A percentile compares a stretch with the other conserved stretches of the same genome.
These are phyloP conservation scores for Fusarium redolens DNA, from an alignment of 2,329 filamentous ascomycete species.

Conservation along the genomic window DNA sequence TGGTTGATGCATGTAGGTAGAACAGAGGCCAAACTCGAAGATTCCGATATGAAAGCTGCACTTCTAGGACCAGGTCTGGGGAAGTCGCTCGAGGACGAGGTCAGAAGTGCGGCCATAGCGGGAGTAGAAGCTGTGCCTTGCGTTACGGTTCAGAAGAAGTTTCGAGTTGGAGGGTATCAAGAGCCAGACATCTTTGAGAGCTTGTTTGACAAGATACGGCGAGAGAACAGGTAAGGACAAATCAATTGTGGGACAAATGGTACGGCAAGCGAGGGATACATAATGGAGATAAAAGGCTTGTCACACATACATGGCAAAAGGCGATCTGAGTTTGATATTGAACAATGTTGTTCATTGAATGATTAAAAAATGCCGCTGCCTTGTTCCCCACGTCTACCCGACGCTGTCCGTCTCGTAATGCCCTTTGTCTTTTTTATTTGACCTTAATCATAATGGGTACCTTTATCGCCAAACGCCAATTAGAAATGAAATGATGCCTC, in stretches of 20 bases:
- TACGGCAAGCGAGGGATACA: neutral
- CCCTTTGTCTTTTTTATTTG: constrained; percentile 17
- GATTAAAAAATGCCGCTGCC: constrained; percentile 23
- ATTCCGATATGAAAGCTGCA: constrained; percentile 42
- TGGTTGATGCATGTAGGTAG: constrained; percentile 54
- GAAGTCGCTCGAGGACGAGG: constrained; percentile 47
- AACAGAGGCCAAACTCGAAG: constrained; percentile 46
- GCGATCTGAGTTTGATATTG: neutral
- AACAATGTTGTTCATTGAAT: constrained; percentile 20
- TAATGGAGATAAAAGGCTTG: neutral
- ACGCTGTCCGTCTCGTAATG: constrained; percentile 9
- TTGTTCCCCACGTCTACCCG: constrained; percentile 16
- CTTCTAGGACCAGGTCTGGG: constrained; percentile 47
- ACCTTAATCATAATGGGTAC: constrained; percentile 9
- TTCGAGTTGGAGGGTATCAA: constrained; percentile 78
- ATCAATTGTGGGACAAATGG: neutral
- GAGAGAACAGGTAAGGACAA: constrained; percentile 14
- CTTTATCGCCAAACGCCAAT: constrained; percentile 22
- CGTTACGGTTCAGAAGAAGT: constrained; percentile 76
- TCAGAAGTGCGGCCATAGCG: constrained; percentile 42
- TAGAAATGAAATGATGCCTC: neutral
- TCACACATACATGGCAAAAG: neutral
- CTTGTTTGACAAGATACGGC: constrained; percentile 70
- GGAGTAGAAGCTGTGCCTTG: constrained; percentile 76
- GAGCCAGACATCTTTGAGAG: constrained; percentile 72